Base-by-base conservation (phyloP, 768 basidiomycete species). In the Royoungia palumana region DNA sequence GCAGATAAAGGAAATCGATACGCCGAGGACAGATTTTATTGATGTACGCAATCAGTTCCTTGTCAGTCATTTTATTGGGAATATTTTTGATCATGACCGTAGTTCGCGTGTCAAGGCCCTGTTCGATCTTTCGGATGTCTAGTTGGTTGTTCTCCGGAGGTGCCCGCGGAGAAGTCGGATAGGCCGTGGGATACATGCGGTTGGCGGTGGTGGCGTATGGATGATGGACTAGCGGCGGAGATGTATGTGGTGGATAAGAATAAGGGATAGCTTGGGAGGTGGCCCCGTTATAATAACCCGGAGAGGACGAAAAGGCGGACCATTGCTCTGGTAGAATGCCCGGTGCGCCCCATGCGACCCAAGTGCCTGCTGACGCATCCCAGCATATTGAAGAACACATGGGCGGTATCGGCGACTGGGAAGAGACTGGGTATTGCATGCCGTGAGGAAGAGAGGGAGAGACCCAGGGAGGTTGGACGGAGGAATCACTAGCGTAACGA, bases 61-160 rank as follows among this genome's bases (percentile, higher is more conserved):
- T 76, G 67, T 89, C 86, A 53, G 75, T 85, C 87, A 90, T 89
- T 67, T 93, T 92, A 70, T 94, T 94, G 3, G 92, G 92, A 38
- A 94, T 89, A 60, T 94, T 94, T 70, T 93, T 91, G 53, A 89
- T 82, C 87, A 90, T 91, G 41, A 91, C 83, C 24, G 90, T 91
- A 28, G 89, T 89, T 27, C 90, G 76, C 30, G 84, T 89, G 57
- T 92, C 89, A 50, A 75, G 66, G 5, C 92, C 92, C 25, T 76
- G 78, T 65, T 87, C 87, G 58, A 94, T 93, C 49, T 75, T 75
- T 36, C 71, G 74, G 12, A 92, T 66, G 65, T 89, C 83, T 22
- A 94, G 64, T 56, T 76, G 74, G 59, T 87, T 85, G 51, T 74
- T 70, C 59, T 75, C 75, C 28, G 68, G 55, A 39, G 57, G 55